phyloP scores from a whole-genome alignment of 371 early-diverging fungal species.

The Mortierella sp. region DNA sequence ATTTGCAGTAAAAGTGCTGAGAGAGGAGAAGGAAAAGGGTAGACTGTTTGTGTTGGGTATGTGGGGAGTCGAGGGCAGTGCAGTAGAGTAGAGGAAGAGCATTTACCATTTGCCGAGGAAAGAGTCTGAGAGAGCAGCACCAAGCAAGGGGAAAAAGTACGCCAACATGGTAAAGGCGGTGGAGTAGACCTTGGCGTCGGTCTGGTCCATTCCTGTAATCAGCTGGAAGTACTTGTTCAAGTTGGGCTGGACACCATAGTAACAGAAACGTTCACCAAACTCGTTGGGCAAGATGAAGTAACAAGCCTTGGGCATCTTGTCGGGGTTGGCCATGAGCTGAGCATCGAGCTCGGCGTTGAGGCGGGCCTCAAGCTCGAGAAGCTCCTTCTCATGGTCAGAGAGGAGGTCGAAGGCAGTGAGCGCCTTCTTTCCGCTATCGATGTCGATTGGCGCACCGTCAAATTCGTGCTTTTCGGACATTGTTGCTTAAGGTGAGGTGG shows the following conservation, averaged over 20 bases:
- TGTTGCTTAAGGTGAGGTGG: not conserved
- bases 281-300: conserved; percentile 60
- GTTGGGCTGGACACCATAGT: conserved; percentile 54
- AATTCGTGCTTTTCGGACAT: conserved; percentile 39
- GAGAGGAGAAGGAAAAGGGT: not conserved
- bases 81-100: not conserved
- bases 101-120: conserved; percentile 69
- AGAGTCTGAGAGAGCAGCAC: conserved; percentile 73
- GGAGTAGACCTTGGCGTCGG: conserved; percentile 43
- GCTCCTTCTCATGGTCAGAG: conserved; percentile 49
- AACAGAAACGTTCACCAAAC: conserved; percentile 58
- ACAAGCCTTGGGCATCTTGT: conserved; percentile 54
- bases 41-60: not conserved
- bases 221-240: conserved; percentile 49
- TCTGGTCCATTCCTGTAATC: conserved; percentile 26
- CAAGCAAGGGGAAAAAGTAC: conserved; percentile 73
- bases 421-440: not conserved
- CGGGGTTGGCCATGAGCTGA: conserved; percentile 46
- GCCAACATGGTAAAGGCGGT: conserved; percentile 65
- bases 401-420: conserved; percentile 20
- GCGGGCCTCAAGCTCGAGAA: conserved; percentile 51
- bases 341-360: conserved; percentile 53
- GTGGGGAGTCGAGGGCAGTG: too few species aligned
- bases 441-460: conserved; percentile 5
- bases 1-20: not conserved